Base-by-base conservation (phyloP, 2,329 filamentous ascomycete genomes). In the Didymellaceae sp. region DNA sequence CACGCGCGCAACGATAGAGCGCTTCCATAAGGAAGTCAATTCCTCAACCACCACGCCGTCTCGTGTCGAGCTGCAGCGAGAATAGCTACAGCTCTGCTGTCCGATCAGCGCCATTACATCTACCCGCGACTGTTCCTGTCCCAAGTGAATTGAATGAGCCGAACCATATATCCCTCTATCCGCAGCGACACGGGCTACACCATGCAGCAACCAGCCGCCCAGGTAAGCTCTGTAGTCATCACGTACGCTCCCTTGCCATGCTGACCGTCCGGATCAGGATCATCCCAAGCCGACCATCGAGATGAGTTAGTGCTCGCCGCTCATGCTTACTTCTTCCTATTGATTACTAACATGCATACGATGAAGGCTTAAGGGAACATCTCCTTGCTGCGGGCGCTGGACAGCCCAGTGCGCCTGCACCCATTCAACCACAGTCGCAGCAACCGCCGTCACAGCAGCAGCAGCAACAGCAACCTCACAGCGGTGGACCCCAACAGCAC, bases 281-380 rank as follows among this genome's bases (percentile, higher is more conserved):
- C 64, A 62, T 41, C 63, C 60, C 60, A 68, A 68, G 63, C 68
- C 63, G 56, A 72, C 63, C 68, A 72, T 74, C 40, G 75, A 77
- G 63, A 75, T 73, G 70, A 76, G 73, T 75, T 67, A 68, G 74
- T 73, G 45, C 47, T 43, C 45, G 33, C 45, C 46, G 48, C 43
- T 46, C 22, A 45, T 57, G 21, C 43, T 46, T 52, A 46, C 32
- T 24, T 50, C 35, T 35, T 44, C 42, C 28, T 45, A 20, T 35
- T 50, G 59, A 64, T 72, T 67, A 72, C 68, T 72, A 70, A 72
- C 67, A 28, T 45, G 35, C 49, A 20, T 51, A 31, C 48, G 5
- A 42, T 48, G n/a, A 62, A 86, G 84, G 82, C 68, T 79, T 86
- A 66, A 80, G 84, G 73, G 84, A 86, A 67, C 83, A 85, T 63